Evolutionary conservation across 2,329 filamentous ascomycete species (phyloP).

Genomic region (Massarina eburnea): DNA sequence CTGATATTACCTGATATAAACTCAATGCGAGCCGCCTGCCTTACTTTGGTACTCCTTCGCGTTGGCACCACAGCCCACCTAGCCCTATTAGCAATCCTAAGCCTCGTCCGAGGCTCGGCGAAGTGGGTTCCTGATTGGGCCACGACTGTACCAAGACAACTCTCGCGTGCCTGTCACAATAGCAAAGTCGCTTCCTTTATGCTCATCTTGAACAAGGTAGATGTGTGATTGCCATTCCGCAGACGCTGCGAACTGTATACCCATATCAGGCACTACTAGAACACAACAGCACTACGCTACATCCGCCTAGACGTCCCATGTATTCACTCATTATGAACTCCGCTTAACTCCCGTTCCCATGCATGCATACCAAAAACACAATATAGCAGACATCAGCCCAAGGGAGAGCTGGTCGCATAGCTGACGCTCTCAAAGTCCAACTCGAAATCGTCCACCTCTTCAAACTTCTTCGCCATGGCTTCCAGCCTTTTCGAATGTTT

Average conservation of each 20-base stretch:
- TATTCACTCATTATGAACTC: no score
- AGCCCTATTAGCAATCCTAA: not conserved
- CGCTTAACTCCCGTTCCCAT: not conserved
- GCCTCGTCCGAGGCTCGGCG: constrained; percentile 7
- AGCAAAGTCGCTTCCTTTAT: constrained; percentile 1
- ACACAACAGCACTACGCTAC: no score
- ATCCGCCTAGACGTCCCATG: no score
- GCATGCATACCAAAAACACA: not conserved
- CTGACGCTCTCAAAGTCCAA: constrained; percentile 53
- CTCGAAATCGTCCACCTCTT: constrained; percentile 53
- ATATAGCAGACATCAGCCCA: not conserved
- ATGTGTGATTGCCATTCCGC: constrained; percentile 4
- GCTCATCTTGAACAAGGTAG: not conserved
- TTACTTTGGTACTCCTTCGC: not conserved
- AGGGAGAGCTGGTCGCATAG: constrained; percentile 44
- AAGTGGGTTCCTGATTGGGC: constrained; percentile 11
- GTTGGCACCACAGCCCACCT: constrained; percentile 12
- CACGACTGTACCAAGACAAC: not conserved
- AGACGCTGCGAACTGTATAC: constrained; percentile 1
- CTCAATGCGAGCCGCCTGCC: not conserved
- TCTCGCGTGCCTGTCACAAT: not conserved
- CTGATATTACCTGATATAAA: constrained; percentile 1
- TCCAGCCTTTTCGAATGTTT: constrained; percentile 41
- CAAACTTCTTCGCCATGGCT: constrained; percentile 51
- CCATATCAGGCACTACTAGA: no score